Conservation (phyloP, 2,329 filamentous ascomycete species). For the Cryphonectria naterciae region DNA sequence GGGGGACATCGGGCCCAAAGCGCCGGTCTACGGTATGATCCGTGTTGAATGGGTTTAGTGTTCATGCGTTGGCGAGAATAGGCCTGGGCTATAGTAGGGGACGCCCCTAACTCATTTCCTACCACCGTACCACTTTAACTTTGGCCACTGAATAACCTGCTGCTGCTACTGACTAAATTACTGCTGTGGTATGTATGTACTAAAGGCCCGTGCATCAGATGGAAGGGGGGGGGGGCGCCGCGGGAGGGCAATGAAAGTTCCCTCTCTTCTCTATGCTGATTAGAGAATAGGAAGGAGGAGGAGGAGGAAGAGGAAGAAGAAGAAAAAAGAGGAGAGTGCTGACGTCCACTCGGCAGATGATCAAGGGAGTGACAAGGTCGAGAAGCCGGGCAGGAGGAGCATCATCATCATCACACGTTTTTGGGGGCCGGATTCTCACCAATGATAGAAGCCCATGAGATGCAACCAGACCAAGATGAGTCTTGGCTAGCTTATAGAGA, state of each 20-base stretch:
- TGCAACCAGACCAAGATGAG: neutral
- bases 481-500: neutral
- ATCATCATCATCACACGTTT: neutral
- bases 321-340: constrained; percentile 23
- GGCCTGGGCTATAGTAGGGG: neutral
- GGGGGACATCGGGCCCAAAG: neutral
- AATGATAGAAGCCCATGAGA: constrained; percentile 14
- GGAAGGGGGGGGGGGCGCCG: neutral
- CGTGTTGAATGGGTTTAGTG: neutral
- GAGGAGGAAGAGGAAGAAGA: no score
- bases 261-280: no score
- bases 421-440: constrained; percentile 23
- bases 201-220: constrained; percentile 20
- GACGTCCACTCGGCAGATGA: constrained; percentile 22
- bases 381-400: neutral
- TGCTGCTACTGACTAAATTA: neutral
- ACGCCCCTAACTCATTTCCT: neutral
- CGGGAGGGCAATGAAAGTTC: neutral
- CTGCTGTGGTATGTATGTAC: neutral
- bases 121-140: neutral
- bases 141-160: neutral
- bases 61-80: neutral
- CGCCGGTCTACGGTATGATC: constrained; percentile 7
- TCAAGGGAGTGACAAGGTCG: constrained; percentile 3
- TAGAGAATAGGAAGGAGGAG: no score